Evolutionary conservation across 257 asterid genomes (phyloP), one percentile per base, ranked within the genome.

Genomic region (Plantago elongata): DNA sequence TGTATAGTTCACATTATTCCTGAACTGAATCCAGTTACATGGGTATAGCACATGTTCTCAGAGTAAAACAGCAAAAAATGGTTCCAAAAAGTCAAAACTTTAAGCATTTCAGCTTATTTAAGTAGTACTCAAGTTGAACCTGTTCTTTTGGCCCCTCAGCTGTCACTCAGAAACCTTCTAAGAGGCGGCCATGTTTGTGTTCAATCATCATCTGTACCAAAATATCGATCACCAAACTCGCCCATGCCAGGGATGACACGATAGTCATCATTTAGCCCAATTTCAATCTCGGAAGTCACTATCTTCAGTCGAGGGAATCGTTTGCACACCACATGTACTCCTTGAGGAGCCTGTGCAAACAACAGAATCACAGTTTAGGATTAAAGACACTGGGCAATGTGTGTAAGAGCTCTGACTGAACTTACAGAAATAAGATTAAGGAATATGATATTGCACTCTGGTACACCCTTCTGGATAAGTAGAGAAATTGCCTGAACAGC

Each of bases 161-260:
- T 64, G 60, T 54, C 60, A 51, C 75, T 59, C 59, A n/a, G 49
- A 45, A 59, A 55, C 8, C 40, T 4, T 34, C 27, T 22, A 1
- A 22, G 27, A 22, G 27, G 27, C 40, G 40, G 7, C 40, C 40
- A 3, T 0, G 40, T 34, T 30, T 55, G 59, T 13, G 57, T 62
- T 83, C 67, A 89, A 49, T 92, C 95, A 5, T 89, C 94, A 63
- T 93, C 99, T 11, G 99, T 89, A 66, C 99, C 97, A 61, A 89
- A 89, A 68, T 89, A 93, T 12, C 99, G 77, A 65, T 93, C 99
- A 13, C 99, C 99, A 52, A 93, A 93, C 77, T 93, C 99, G 17
- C 99, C 97, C 96, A 93, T 93, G 22, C 97, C 99, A 16, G 97
- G 99, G 72, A 89, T 79, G 13, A 93, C 97, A 0, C 96, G 96